Evolutionary conservation across 78 protist species (phyloP).

Genomic region (Speleostelium caveatum): DNA sequence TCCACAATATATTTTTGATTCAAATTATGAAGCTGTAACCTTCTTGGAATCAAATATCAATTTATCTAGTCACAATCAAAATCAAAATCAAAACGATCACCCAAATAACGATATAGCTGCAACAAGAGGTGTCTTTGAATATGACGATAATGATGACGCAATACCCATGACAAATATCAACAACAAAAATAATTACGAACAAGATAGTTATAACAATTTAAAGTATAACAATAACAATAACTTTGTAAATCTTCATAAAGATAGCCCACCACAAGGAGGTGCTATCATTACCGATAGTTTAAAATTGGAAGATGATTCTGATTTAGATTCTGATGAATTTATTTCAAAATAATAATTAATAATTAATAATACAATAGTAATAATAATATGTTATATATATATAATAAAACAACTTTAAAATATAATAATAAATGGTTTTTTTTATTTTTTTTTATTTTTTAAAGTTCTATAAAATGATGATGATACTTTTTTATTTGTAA

Average conservation of each 20-base stretch:
- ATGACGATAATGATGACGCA: slow-evolving; percentile 20
- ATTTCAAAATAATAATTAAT: slow-evolving; percentile 6
- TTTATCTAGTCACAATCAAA: background rate
- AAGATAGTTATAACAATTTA: no score
- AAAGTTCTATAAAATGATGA: background rate
- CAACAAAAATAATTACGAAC: background rate
- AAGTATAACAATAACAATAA: background rate
- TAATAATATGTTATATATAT: slow-evolving; percentile 1
- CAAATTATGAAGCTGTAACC: slow-evolving; percentile 69
- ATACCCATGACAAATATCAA: background rate
- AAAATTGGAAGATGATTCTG: slow-evolving; percentile 62
- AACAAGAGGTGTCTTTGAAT: slow-evolving; percentile 1
- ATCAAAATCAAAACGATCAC: background rate
- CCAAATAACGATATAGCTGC: background rate
- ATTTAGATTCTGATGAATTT: slow-evolving; percentile 64
- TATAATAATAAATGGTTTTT: background rate
- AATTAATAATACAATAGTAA: slow-evolving; percentile 6
- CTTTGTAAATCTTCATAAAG: background rate
- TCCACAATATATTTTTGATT: slow-evolving; percentile 60
- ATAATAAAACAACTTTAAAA: background rate
- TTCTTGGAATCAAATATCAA: slow-evolving; percentile 24
- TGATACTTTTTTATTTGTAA: slow-evolving; percentile 11
- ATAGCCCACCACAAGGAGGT: slow-evolving; percentile 7
- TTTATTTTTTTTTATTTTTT: background rate
- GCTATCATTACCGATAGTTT: slow-evolving; percentile 52